These are phyloP conservation scores for Eleusine coracana DNA, from an alignment of 176 grass and related monocot species.

Conservation along the genomic window DNA sequence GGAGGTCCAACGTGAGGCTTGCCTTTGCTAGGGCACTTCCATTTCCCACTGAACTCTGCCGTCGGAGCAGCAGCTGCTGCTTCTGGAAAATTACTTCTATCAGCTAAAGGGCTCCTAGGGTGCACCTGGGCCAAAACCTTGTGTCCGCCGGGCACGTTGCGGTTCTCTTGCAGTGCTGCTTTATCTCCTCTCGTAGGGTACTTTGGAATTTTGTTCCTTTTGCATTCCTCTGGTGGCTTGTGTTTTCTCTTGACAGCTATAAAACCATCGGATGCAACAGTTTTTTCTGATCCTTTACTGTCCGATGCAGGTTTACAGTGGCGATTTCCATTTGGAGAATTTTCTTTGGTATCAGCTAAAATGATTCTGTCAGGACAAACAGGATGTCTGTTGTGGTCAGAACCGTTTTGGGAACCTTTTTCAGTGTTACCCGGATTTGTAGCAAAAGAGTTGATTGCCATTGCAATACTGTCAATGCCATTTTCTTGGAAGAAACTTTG, in stretches of 20 bases:
- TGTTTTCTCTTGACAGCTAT: slow-evolving; percentile 47
- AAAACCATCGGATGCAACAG: slow-evolving; percentile 49
- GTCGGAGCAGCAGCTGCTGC: background rate
- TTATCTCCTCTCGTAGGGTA: background rate
- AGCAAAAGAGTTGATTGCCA: background rate
- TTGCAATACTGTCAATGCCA: background rate
- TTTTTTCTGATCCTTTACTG: slow-evolving; percentile 22
- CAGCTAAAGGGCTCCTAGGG: slow-evolving; percentile 43
- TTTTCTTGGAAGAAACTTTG: background rate
- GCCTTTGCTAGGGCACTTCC: slow-evolving; percentile 66
- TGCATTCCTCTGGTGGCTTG: background rate
- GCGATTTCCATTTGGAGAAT: background rate
- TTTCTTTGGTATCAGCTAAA: slow-evolving; percentile 29
- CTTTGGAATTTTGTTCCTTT: slow-evolving; percentile 13
- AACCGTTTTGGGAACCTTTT: background rate
- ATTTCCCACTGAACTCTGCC: slow-evolving; percentile 48
- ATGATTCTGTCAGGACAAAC: background rate
- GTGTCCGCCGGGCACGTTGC: background rate
- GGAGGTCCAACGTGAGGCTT: slow-evolving; percentile 60
- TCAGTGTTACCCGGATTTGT: background rate
- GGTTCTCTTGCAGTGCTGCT: slow-evolving; percentile 7
- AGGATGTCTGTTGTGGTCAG: background rate
- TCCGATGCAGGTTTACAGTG: background rate
- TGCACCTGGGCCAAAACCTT: slow-evolving; percentile 16
- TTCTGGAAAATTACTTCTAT: slow-evolving; percentile 52